Base-by-base conservation (phyloP, 2,329 filamentous ascomycete species). In the Tetracladium maxilliforme region DNA sequence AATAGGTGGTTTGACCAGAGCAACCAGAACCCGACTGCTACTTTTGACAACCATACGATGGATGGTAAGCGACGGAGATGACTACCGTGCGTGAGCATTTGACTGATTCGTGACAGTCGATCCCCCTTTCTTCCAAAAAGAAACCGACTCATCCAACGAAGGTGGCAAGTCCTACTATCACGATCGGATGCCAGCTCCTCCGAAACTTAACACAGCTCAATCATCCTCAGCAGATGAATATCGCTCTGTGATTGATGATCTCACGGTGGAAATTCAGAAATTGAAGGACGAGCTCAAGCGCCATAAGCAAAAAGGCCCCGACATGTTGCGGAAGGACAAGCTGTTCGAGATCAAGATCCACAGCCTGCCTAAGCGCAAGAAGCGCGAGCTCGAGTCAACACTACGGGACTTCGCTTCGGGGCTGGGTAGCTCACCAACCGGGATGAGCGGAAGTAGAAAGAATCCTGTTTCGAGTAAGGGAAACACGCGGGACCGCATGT, bases 291-390 rank as follows among this genome's bases (percentile, higher is more conserved):
- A 73, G 39, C 41, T 92, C 27, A 76, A 68, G 39, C 73, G 68
- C 26, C 80, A 80, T 33, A 76, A 79, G 44, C 71, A 70, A 33
- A 52, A 67, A 14, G 70, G 75, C 3, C 69, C 71, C 11, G 62
- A 73, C 21, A 66, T 75, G 33, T 50, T 86, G 24, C 65, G 73
- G 17, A 70, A 74, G 23, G 80, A 92, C 16, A 83, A 80, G 42
- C 49, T 92, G 0, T 87, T 92, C 37, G 83, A 92, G 44, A 70
- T 92, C 32, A 76, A 80, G 37, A 65, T 86, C 16, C 80, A 90
- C 37, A 71, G 75, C 1, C 48, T 92, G 20, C 66, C 78, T 0
- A 61, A 69, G 23, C 61, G 68, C 24, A 86, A 83, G 52, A 83
- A 78, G 47, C 62, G 71, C 29, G 80, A 90, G 34, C 48, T 92